These are phyloP conservation scores for Aulographum hederae DNA, from an alignment of 2,329 filamentous ascomycete genomes.

Conservation along the genomic window DNA sequence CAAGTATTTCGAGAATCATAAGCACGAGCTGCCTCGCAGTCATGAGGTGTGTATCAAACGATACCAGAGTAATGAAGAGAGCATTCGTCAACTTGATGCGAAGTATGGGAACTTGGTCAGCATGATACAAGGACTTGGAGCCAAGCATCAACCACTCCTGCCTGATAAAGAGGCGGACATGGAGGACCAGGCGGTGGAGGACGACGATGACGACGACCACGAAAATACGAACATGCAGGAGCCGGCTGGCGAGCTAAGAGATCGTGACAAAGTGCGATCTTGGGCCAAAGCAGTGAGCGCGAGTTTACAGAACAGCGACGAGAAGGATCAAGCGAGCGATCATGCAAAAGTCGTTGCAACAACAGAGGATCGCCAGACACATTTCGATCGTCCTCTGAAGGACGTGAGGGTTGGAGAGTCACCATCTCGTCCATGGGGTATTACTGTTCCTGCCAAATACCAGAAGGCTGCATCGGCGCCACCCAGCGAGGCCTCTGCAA, in stretches of 20 bases:
- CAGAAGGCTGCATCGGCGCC: constrained; percentile 12
- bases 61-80: constrained; percentile 72
- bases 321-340: constrained; percentile 19
- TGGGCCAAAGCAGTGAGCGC: constrained; percentile 68
- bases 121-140: constrained; percentile 83
- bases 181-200: constrained; percentile 23
- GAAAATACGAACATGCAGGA: constrained; percentile 10
- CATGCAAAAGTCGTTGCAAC: too few species aligned
- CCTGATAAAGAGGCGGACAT: constrained; percentile 35
- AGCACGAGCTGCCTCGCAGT: constrained; percentile 83
- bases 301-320: constrained; percentile 25
- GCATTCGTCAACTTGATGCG: constrained; percentile 74
- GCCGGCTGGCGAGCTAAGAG: neutral
- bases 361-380: constrained; percentile 44
- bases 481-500: constrained; percentile 18
- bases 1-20: constrained; percentile 84
- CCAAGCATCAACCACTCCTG: constrained; percentile 76
- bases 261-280: constrained; percentile 52
- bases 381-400: constrained; percentile 70
- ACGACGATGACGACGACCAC: constrained; percentile 20
- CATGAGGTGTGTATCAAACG: constrained; percentile 83
- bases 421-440: constrained; percentile 84
- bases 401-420: constrained; percentile 89
- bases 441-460: constrained; percentile 50
- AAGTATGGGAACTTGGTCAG: constrained; percentile 85